Evolutionary conservation across 208 protist species (phyloP).

Genomic region (Acanthamoeba royreba): DNA sequence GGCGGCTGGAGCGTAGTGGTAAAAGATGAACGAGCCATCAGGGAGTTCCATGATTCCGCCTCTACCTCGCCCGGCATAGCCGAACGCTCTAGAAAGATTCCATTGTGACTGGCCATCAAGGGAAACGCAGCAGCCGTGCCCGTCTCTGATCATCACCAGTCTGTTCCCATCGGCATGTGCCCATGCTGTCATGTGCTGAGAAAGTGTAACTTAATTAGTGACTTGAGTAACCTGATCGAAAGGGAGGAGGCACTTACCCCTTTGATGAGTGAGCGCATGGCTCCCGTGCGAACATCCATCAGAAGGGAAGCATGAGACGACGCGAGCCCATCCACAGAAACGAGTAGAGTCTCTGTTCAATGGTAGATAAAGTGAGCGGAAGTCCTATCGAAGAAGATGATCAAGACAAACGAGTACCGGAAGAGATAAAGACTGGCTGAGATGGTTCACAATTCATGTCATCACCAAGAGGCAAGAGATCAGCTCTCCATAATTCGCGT

Average conservation of each 20-base stretch:
- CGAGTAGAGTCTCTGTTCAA: not conserved
- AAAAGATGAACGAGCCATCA: slow-evolving; percentile 4
- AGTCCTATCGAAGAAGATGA: not conserved
- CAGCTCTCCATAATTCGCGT: not conserved
- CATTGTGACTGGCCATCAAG: not conserved
- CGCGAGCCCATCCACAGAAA: not conserved
- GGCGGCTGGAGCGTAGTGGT: not conserved
- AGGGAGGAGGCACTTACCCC: too few species aligned
- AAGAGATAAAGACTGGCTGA: slow-evolving; percentile 2
- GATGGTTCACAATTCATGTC: slow-evolving; percentile 15
- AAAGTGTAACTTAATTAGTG: not conserved
- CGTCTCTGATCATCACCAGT: slow-evolving; percentile 14
- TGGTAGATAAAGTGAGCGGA: not conserved
- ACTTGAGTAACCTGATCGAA: not conserved
- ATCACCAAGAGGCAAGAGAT: not conserved
- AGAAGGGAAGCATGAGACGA: too few species aligned
- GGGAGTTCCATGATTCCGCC: not conserved
- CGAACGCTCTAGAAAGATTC: not conserved
- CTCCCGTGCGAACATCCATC: too few species aligned
- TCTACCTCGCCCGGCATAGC: not conserved
- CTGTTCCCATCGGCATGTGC: not conserved
- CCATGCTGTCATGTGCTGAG: not conserved
- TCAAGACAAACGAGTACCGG: not conserved
- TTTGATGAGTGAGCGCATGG: too few species aligned
- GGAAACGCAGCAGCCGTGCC: not conserved